Base-by-base conservation (phyloP, 345 rosid species). In the Leavenworthia alabamica region DNA sequence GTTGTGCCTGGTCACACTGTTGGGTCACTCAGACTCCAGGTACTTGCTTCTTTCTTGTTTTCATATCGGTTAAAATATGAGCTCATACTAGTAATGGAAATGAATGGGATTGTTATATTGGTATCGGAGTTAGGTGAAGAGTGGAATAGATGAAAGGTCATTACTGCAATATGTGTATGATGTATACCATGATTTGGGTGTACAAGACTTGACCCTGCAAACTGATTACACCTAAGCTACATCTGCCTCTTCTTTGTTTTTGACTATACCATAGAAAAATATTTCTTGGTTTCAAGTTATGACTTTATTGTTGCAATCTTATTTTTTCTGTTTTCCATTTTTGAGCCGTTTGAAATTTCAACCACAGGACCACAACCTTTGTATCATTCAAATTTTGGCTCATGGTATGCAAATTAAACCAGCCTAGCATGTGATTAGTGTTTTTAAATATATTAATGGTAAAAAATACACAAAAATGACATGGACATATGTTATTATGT, bases 1-100 rank as follows among this genome's bases (percentile, higher is more conserved):
- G 71, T 85, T 63, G 91, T 89, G 41, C 99, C 97, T 26, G 96
- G 97, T 33, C 97, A 89, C 72, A 83, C 77, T 54, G 84, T 87
- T 57, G 97, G 99, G 49, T 86, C 96, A 23, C 73, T 93, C 55
- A 75, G 84, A 41, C 74, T 93, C 40, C 86, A 79, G 96, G 97
- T 85, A 78, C 13, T 22, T 8, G n/a, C 26, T 11, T 52, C 20
- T 27, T 22, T 15, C n/a, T 46, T 51, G 20, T 43, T 45, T 13
- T 36, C 51, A 10, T 9, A 23, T 57, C 22, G 2, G 39, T 58
- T 36, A 59, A 32, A 56, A 3, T 42, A 46, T 19, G 39, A 31
- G 5, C n/a, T n/a, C 15, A 11, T 29, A 7, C 3, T 1, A 56
- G n/a, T 44, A 24, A 56, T 7, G 27, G 11, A 10, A 31, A 29